Percentiles rank a stretch among this genome's conserved stretches.
These are phyloP conservation scores for Starmera stellimalicola DNA, from an alignment of 1,139 yeast species.

Conservation along the genomic window DNA sequence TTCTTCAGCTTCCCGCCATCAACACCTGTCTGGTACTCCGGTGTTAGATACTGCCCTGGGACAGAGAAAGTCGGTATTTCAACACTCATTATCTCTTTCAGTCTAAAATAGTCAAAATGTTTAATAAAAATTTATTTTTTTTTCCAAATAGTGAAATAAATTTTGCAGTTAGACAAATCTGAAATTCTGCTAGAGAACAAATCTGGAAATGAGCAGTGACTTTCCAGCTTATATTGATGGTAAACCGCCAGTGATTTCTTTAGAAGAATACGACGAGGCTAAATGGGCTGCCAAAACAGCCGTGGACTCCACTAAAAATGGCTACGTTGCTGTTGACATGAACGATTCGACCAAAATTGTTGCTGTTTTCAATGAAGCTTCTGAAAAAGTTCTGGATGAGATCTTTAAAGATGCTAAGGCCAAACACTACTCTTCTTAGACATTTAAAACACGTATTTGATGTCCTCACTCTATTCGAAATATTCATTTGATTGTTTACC, in stretches of 20 bases:
- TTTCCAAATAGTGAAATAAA: neutral
- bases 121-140: neutral
- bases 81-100: conserved; percentile 8
- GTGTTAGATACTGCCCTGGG: conserved; percentile 69
- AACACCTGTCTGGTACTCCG: conserved; percentile 22
- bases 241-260: conserved; percentile 36
- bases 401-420: conserved; percentile 40
- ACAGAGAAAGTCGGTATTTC: conserved; percentile 34
- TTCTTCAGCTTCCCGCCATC: conserved; percentile 23
- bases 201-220: neutral
- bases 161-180: neutral
- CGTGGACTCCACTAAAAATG: conserved; percentile 30
- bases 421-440: conserved; percentile 10
- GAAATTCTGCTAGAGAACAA: neutral
- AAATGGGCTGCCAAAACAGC: conserved; percentile 45
- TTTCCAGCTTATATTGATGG: conserved; percentile 36
- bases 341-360: conserved; percentile 34
- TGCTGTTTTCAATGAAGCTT: conserved; percentile 31
- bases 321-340: conserved; percentile 38
- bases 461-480: too few relatives aligned
- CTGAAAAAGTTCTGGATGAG: conserved; percentile 29
- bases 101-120: neutral
- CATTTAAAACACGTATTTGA: too few relatives aligned
- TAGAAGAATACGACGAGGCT: conserved; percentile 41
- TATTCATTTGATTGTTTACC: too few relatives aligned